A percentile compares a stretch with the other conserved stretches of the same genome.
phyloP scores from a whole-genome alignment of 768 basidiomycete genomes.

The Rhodotorula taiwanensis region DNA sequence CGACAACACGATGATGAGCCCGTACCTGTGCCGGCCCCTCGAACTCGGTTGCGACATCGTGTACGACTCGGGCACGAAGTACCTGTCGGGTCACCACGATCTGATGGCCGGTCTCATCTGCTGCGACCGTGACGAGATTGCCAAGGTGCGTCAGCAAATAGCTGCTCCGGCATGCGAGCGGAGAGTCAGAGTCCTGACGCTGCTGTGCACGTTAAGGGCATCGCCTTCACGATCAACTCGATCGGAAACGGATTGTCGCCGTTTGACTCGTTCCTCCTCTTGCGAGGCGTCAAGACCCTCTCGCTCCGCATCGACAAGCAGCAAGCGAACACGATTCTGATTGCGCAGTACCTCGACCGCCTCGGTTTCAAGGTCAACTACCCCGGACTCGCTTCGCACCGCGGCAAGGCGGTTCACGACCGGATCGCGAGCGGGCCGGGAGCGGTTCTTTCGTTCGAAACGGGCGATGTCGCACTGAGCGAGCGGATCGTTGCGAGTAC shows the following conservation, averaged over 20 bases:
- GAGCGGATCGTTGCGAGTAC: slow-evolving; percentile 89
- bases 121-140: slow-evolving; percentile 83
- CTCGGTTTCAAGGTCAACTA: slow-evolving; percentile 89
- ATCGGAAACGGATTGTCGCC: slow-evolving; percentile 91
- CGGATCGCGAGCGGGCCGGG: slow-evolving; percentile 85
- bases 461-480: slow-evolving; percentile 79
- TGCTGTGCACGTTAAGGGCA: slow-evolving; percentile 51
- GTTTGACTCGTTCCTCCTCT: slow-evolving; percentile 90
- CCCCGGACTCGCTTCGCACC: slow-evolving; percentile 77
- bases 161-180: slow-evolving; percentile 6
- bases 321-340: slow-evolving; percentile 68
- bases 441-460: slow-evolving; percentile 89
- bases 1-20: slow-evolving; percentile 99
- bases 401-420: slow-evolving; percentile 78
- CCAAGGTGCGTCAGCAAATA: slow-evolving; percentile 57
- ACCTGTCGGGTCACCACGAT: slow-evolving; percentile 95
- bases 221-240: slow-evolving; percentile 85
- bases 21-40: slow-evolving; percentile 87
- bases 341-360: slow-evolving; percentile 73
- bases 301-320: slow-evolving; percentile 94
- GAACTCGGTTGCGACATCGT: slow-evolving; percentile 95
- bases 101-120: slow-evolving; percentile 95
- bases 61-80: slow-evolving; percentile 97
- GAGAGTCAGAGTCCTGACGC: not conserved
- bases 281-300: slow-evolving; percentile 92